These are phyloP conservation scores for Epithele typhae DNA, from an alignment of 768 basidiomycete genomes.

Conservation along the genomic window DNA sequence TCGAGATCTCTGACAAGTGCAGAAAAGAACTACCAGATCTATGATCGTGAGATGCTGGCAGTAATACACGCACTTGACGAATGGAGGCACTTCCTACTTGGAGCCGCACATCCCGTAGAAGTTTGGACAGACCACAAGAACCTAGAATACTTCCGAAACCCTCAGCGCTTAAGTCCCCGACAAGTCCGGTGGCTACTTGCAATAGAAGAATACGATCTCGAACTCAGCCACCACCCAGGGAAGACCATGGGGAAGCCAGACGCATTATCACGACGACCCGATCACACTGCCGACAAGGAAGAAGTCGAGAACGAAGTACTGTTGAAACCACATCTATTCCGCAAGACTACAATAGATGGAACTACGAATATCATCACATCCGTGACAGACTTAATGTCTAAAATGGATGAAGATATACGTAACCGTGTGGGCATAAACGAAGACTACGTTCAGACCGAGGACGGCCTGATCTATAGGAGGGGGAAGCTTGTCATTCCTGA, in stretches of 20 bases:
- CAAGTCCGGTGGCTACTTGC: conserved; percentile 28
- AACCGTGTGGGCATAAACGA: conserved; percentile 29
- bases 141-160: conserved; percentile 23
- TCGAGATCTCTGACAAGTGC: conserved; percentile 13
- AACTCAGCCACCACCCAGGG: conserved; percentile 5
- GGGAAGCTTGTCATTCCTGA: background rate
- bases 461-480: conserved; percentile 18
- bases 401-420: background rate
- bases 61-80: conserved; percentile 25
- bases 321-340: background rate
- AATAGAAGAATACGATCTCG: conserved; percentile 14
- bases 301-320: background rate
- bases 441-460: conserved; percentile 18
- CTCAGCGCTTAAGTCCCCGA: conserved; percentile 23
- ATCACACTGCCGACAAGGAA: background rate
- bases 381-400: no score
- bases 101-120: conserved; percentile 8
- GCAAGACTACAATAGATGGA: background rate
- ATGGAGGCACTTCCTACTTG: conserved; percentile 24
- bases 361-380: no score
- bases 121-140: conserved; percentile 29
- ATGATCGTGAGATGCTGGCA: conserved; percentile 35
- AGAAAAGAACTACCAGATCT: conserved; percentile 27
- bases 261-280: conserved; percentile 1
- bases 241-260: conserved; percentile 2